A percentile compares a stretch with the other conserved stretches of the same genome.
These are phyloP conservation scores for Galeopsis tetrahit DNA, from an alignment of 257 asterid species.

Conservation along the genomic window DNA sequence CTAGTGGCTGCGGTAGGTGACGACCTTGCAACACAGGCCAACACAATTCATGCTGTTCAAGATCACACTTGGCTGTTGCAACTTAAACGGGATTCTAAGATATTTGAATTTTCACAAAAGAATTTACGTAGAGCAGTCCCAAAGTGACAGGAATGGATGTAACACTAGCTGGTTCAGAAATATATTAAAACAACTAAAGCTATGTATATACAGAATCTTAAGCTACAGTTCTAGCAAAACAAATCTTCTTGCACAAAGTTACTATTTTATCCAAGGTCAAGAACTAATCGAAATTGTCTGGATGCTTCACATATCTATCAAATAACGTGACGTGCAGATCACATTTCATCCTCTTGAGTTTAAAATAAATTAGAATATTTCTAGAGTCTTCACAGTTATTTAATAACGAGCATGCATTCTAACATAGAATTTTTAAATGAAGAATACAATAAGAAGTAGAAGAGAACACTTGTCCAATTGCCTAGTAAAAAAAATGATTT, in stretches of 20 bases:
- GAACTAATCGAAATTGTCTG: too few relatives aligned
- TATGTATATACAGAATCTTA: too few relatives aligned
- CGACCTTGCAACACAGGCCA: slow-evolving; percentile 3
- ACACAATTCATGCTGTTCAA: background rate
- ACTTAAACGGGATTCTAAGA: background rate
- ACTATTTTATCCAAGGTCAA: too few relatives aligned
- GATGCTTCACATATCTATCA: too few relatives aligned
- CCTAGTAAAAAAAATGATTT: background rate
- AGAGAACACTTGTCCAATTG: background rate
- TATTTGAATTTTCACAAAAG: background rate
- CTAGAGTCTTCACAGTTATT: too few relatives aligned
- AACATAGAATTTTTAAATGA: background rate
- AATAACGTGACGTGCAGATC: too few relatives aligned
- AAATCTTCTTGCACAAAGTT: too few relatives aligned
- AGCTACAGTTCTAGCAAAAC: too few relatives aligned
- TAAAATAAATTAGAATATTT: too few relatives aligned
- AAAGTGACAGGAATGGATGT: slow-evolving; percentile 5
- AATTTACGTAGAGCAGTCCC: background rate
- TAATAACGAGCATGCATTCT: too few relatives aligned
- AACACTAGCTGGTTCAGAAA: background rate
- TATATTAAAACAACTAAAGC: too few relatives aligned
- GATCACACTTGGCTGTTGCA: background rate
- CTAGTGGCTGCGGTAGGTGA: background rate
- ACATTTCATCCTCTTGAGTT: too few relatives aligned
- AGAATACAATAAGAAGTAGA: background rate